Percentiles rank a stretch among this genome's conserved stretches.
These are phyloP conservation scores for Penicillium egyptiacum DNA, from an alignment of 495 filamentous ascomycete genomes.

Conservation along the genomic window DNA sequence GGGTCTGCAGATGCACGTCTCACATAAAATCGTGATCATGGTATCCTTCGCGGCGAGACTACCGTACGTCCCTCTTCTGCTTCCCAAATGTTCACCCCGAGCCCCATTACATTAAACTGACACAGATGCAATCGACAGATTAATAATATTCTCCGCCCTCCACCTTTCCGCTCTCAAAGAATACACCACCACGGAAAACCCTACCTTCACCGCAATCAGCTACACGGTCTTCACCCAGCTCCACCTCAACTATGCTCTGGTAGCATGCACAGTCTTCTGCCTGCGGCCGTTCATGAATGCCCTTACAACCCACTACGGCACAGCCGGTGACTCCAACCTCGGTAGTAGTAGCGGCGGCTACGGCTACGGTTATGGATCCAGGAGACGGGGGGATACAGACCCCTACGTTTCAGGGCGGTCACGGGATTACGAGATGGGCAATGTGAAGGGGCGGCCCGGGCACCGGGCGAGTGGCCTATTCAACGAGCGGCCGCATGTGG, in stretches of 20 bases:
- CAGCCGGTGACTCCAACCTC: not conserved
- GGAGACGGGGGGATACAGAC: not conserved
- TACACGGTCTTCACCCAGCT: slow-evolving; percentile 36
- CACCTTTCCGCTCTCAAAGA: not conserved
- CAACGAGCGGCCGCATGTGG: not conserved
- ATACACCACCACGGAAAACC: slow-evolving; percentile 6
- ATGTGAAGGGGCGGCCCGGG: not conserved
- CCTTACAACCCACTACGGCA: not conserved
- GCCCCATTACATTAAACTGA: not conserved
- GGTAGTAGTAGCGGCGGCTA: not conserved
- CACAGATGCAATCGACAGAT: not conserved
- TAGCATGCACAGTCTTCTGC: slow-evolving; percentile 11
- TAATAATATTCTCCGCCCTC: not conserved
- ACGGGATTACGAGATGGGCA: not conserved
- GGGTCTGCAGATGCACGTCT: not conserved
- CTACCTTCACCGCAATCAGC: slow-evolving; percentile 31
- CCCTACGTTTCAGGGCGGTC: not conserved
- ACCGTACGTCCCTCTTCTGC: not conserved
- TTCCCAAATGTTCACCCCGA: not conserved
- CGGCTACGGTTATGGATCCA: not conserved
- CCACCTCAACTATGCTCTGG: slow-evolving; percentile 34
- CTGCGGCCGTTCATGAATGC: slow-evolving; percentile 7
- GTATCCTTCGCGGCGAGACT: not conserved
- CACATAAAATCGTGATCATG: not conserved
- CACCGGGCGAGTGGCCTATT: not conserved